A percentile compares a stretch with the other conserved stretches of the same genome.
phyloP scores from a whole-genome alignment of 1,284 basidiomycete species.

The Xerocomus amazonicus region DNA sequence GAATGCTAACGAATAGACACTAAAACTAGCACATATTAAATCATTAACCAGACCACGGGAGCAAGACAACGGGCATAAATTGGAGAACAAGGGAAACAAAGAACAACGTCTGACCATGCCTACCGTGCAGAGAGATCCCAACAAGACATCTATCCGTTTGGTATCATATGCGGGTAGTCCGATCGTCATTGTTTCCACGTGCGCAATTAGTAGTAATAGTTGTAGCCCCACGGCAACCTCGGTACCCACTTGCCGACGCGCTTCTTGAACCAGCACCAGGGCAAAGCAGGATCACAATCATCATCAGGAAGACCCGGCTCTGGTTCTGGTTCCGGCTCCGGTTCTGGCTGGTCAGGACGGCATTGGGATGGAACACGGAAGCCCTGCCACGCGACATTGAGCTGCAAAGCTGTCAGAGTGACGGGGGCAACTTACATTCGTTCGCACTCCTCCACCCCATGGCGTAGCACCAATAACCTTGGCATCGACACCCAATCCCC shows the following conservation, averaged over 20 bases:
- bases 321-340: constrained; percentile 27
- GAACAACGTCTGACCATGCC: constrained; percentile 3
- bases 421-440: constrained; percentile 41
- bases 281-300: constrained; percentile 24
- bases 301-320: constrained; percentile 32
- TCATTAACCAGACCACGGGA: constrained; percentile 11
- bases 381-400: constrained; percentile 23
- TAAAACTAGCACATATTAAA: constrained; percentile 9
- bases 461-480: constrained; percentile 75
- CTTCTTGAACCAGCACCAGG: constrained; percentile 31
- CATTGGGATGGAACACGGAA: constrained; percentile 28
- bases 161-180: constrained; percentile 22
- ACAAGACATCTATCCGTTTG: constrained; percentile 16
- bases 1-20: not conserved
- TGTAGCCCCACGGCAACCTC: constrained; percentile 23
- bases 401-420: not conserved
- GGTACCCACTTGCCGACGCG: constrained; percentile 23
- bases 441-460: constrained; percentile 89
- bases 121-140: constrained; percentile 2
- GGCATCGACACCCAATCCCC: constrained; percentile 80
- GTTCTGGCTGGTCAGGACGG: constrained; percentile 17
- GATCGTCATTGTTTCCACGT: constrained; percentile 12
- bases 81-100: not conserved
- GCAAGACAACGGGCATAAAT: constrained; percentile 8
- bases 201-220: constrained; percentile 24